Evolutionary conservation across 1,284 basidiomycete genomes (phyloP).

Genomic region (Mycosarcoma maydis): DNA sequence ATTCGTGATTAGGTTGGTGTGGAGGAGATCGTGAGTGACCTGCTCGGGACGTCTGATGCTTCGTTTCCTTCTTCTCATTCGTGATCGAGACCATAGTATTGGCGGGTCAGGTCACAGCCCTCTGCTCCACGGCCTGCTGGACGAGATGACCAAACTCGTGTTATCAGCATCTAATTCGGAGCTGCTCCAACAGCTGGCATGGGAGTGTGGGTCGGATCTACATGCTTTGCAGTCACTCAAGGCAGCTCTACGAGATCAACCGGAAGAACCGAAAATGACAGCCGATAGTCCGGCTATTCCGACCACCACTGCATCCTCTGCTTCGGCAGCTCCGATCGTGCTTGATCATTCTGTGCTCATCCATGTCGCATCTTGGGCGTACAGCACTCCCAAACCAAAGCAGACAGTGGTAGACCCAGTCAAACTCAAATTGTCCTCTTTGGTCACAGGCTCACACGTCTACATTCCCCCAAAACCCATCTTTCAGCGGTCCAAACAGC

Average conservation of each 20-base stretch:
- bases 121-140: too few species aligned
- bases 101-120: too few species aligned
- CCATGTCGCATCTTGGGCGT: slow-evolving; percentile 17
- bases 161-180: slow-evolving; percentile 16
- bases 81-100: too few species aligned
- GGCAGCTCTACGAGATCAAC: slow-evolving; percentile 14
- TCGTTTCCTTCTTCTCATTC: too few species aligned
- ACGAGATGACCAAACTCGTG: slow-evolving; percentile 26
- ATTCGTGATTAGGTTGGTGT: too few species aligned
- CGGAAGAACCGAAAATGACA: slow-evolving; percentile 20
- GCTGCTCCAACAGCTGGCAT: slow-evolving; percentile 8
- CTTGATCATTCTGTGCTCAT: slow-evolving; percentile 24
- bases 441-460: slow-evolving; percentile 17
- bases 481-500: slow-evolving; percentile 29
- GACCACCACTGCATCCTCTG: too few species aligned
- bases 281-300: slow-evolving; percentile 27
- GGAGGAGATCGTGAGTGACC: background rate
- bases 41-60: too few species aligned
- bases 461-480: slow-evolving; percentile 32
- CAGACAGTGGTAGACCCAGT: background rate
- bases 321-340: slow-evolving; percentile 1
- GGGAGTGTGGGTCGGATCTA: background rate
- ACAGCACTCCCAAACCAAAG: background rate
- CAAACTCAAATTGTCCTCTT: slow-evolving; percentile 17
- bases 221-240: slow-evolving; percentile 16